Evolutionary conservation across 495 filamentous ascomycete species (phyloP).

Genomic region (Tetracladium setigerum): DNA sequence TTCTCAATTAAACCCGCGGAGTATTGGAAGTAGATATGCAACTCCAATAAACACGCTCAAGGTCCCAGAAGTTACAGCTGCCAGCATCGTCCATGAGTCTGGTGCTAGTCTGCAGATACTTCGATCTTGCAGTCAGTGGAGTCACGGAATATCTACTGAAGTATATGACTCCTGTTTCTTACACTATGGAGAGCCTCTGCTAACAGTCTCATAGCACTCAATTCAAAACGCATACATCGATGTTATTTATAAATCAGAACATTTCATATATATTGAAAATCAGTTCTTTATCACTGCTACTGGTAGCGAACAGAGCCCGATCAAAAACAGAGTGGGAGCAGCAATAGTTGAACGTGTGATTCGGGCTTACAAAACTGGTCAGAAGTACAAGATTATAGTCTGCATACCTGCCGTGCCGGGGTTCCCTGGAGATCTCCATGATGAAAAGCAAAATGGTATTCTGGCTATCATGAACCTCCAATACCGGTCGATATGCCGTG

Average conservation of each 20-base stretch:
- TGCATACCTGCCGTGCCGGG: conserved; percentile 79
- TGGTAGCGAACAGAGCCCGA: conserved; percentile 60
- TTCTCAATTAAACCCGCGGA: conserved; percentile 55
- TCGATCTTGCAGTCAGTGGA: conserved; percentile 30
- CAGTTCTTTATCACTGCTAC: conserved; percentile 96
- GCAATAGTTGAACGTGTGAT: conserved; percentile 82
- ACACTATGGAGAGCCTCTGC: neutral
- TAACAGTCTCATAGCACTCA: conserved; percentile 63
- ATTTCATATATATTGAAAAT: conserved; percentile 91
- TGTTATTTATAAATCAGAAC: conserved; percentile 66
- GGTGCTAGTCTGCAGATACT: too few relatives aligned
- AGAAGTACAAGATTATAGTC: conserved; percentile 76
- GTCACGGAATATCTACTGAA: conserved; percentile 15
- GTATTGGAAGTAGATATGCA: too few relatives aligned
- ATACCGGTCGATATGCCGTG: conserved; percentile 75
- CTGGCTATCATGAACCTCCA: conserved; percentile 93
- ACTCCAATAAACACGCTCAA: too few relatives aligned
- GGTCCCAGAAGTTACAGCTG: too few relatives aligned
- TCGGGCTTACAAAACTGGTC: conserved; percentile 59
- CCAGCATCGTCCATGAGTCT: too few relatives aligned
- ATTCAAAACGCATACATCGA: conserved; percentile 83
- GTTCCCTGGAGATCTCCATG: conserved; percentile 78
- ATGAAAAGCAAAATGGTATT: conserved; percentile 70
- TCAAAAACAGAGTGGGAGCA: conserved; percentile 75
- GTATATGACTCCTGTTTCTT: too few relatives aligned